Evolutionary conservation across 2,329 filamentous ascomycete genomes (phyloP).

Genomic region (Fusarium sp.): DNA sequence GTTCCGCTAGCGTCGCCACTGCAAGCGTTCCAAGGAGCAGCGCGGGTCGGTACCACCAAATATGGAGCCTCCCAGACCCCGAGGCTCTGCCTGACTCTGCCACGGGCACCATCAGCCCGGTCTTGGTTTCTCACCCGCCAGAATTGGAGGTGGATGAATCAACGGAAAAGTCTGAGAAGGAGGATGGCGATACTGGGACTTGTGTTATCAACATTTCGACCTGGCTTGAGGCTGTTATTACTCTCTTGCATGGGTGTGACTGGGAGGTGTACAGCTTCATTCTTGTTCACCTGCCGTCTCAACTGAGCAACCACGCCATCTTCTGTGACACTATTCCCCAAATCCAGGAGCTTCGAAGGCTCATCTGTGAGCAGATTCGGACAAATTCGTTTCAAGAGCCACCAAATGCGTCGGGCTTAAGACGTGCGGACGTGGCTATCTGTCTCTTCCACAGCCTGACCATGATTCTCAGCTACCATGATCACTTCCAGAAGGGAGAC

Average conservation of each 20-base stretch:
- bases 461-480: slow-evolving; percentile 90
- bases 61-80: slow-evolving; percentile 69
- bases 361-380: slow-evolving; percentile 86
- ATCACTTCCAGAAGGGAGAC: slow-evolving; percentile 83
- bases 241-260: slow-evolving; percentile 78
- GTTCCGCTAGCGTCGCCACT: slow-evolving; percentile 54
- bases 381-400: slow-evolving; percentile 83
- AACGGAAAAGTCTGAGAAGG: slow-evolving; percentile 9
- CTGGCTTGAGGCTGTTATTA: slow-evolving; percentile 83
- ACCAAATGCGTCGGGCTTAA: slow-evolving; percentile 79
- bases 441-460: slow-evolving; percentile 89
- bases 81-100: slow-evolving; percentile 64
- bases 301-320: slow-evolving; percentile 89
- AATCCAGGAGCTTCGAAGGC: slow-evolving; percentile 77
- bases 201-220: slow-evolving; percentile 67
- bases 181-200: slow-evolving; percentile 47
- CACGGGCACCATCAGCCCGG: slow-evolving; percentile 58
- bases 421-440: slow-evolving; percentile 87
- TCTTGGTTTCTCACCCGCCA: slow-evolving; percentile 58
- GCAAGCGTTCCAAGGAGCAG: slow-evolving; percentile 46
- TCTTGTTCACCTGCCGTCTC: slow-evolving; percentile 85
- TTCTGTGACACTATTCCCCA: slow-evolving; percentile 80
- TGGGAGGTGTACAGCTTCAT: slow-evolving; percentile 96
- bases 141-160: slow-evolving; percentile 27
- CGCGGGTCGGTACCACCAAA: slow-evolving; percentile 56